Percentiles rank a stretch among this genome's conserved stretches.
Conservation (phyloP, 495 filamentous ascomycete genomes). For the Talaromyces stipitatus region DNA sequence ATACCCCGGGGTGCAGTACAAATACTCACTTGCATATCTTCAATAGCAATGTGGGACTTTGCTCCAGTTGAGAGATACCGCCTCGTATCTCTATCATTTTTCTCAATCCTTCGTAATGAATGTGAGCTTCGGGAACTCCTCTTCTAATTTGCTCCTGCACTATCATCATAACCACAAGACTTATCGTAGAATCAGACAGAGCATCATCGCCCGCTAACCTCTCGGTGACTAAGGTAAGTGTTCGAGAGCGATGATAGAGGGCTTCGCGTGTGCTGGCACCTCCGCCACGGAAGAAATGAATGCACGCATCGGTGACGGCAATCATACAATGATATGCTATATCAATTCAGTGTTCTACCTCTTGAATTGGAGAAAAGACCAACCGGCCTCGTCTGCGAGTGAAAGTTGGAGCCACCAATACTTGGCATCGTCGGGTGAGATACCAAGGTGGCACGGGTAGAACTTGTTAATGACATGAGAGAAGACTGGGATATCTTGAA, state of each 20-base stretch:
- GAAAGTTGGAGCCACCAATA: constrained; percentile 12
- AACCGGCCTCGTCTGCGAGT: constrained; percentile 14
- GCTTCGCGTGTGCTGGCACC: constrained; percentile 13
- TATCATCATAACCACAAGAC: constrained; percentile 11
- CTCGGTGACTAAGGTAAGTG: constrained; percentile 11
- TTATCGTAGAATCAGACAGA: constrained; percentile 16
- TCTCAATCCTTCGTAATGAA: constrained; percentile 15
- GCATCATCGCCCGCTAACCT: constrained; percentile 14
- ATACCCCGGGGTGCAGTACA: neutral
- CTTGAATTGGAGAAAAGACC: neutral
- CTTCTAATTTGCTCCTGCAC: constrained; percentile 15
- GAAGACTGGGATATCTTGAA: constrained; percentile 1
- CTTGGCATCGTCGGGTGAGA: constrained; percentile 16
- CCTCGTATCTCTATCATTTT: constrained; percentile 16
- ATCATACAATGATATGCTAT: constrained; percentile 16
- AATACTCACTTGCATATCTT: constrained; percentile 20
- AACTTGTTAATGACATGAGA: constrained; percentile 9
- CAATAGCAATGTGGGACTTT: constrained; percentile 11
- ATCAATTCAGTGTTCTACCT: neutral
- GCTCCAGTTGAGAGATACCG: constrained; percentile 13
- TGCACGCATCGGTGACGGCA: constrained; percentile 15
- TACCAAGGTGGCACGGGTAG: constrained; percentile 13
- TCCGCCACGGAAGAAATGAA: constrained; percentile 11
- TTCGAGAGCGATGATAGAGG: constrained; percentile 16
- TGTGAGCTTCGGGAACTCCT: constrained; percentile 7